These are phyloP conservation scores for Venturia carpophila DNA, from an alignment of 2,329 filamentous ascomycete genomes.

Conservation along the genomic window DNA sequence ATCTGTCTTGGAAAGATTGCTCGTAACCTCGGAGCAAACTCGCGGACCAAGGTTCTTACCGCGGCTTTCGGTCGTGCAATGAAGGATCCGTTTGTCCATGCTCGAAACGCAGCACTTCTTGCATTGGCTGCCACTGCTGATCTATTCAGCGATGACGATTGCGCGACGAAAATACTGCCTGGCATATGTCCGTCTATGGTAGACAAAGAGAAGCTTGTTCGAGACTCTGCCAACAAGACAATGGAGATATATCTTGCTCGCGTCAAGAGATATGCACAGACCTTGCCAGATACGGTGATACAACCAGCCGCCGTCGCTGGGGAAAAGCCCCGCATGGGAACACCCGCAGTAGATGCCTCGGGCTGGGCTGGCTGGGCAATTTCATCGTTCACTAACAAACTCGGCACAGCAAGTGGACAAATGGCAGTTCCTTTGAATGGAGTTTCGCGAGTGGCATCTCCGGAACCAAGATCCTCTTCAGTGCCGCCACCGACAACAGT, in stretches of 20 bases:
- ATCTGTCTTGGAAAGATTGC: slow-evolving; percentile 97
- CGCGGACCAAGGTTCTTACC: slow-evolving; percentile 73
- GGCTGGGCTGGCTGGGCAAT: slow-evolving; percentile 95
- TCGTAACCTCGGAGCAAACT: slow-evolving; percentile 65
- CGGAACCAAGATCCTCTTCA: slow-evolving; percentile 42
- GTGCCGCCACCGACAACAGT: slow-evolving; percentile 40
- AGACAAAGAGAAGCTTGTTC: slow-evolving; percentile 90
- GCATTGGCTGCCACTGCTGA: slow-evolving; percentile 80
- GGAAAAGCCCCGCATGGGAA: slow-evolving; percentile 65
- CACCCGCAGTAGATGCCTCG: slow-evolving; percentile 51
- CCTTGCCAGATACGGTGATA: slow-evolving; percentile 72
- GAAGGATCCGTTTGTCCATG: slow-evolving; percentile 90
- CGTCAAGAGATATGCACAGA: slow-evolving; percentile 67
- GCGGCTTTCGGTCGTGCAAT: slow-evolving; percentile 87
- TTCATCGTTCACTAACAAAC: slow-evolving; percentile 94
- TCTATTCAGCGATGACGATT: slow-evolving; percentile 82
- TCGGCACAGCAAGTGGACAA: slow-evolving; percentile 75
- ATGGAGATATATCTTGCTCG: slow-evolving; percentile 78
- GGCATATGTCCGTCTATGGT: slow-evolving; percentile 75
- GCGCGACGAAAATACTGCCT: slow-evolving; percentile 74
- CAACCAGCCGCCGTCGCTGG: slow-evolving; percentile 46
- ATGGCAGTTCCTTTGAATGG: slow-evolving; percentile 53
- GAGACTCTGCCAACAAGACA: slow-evolving; percentile 85
- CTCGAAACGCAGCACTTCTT: slow-evolving; percentile 79
- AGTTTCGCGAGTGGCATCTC: slow-evolving; percentile 41